Conservation (phyloP, 805 yeast species). For the Sugiyamaella lignohabitans region DNA sequence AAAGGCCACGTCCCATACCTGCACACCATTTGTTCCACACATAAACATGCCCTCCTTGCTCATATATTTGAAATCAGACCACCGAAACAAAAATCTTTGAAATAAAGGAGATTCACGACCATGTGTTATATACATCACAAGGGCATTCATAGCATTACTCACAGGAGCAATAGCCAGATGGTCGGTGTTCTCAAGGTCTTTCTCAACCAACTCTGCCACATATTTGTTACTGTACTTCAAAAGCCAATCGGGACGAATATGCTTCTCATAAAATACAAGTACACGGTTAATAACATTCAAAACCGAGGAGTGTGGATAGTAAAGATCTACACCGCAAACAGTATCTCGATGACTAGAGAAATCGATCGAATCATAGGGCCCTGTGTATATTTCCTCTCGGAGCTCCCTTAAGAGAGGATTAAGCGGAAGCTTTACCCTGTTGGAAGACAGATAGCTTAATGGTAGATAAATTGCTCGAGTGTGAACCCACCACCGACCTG, state of each 20-base stretch:
- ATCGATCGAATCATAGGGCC: slow-evolving; percentile 59
- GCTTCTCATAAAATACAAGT: slow-evolving; percentile 60
- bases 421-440: slow-evolving; percentile 47
- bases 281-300: slow-evolving; percentile 56
- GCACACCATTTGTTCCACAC: slow-evolving; percentile 97
- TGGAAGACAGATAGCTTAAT: slow-evolving; percentile 69
- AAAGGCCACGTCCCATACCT: slow-evolving; percentile 95
- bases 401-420: slow-evolving; percentile 59
- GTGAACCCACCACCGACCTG: slow-evolving; percentile 99
- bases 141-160: slow-evolving; percentile 73
- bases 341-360: slow-evolving; percentile 68
- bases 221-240: slow-evolving; percentile 43
- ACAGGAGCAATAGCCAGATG: slow-evolving; percentile 90
- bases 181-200: slow-evolving; percentile 74
- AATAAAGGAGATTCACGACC: slow-evolving; percentile 64
- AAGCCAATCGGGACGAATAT: slow-evolving; percentile 72
- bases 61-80: slow-evolving; percentile 72
- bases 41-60: slow-evolving; percentile 89
- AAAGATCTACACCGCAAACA: slow-evolving; percentile 87
- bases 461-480: slow-evolving; percentile 89
- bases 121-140: slow-evolving; percentile 63
- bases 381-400: slow-evolving; percentile 71
- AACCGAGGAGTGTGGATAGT: slow-evolving; percentile 79
- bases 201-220: slow-evolving; percentile 58
- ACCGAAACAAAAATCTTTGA: slow-evolving; percentile 46